Evolutionary conservation across 202 grass and related monocot genomes (phyloP), one percentile per base, ranked within the genome.

Genomic region (Carex sylvatica): DNA sequence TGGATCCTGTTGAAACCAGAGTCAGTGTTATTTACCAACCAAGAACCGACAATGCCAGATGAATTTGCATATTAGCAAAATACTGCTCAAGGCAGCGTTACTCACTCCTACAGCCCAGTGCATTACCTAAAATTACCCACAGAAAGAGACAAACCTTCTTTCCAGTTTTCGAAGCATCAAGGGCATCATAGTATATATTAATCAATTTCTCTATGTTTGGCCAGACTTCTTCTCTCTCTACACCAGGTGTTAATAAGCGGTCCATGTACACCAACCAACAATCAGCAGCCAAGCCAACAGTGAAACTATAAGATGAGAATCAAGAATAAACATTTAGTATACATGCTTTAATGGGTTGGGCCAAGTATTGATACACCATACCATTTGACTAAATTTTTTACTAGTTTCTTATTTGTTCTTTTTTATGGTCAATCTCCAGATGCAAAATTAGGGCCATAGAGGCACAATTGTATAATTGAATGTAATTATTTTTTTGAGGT

Each of bases 221-320:
- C 46, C 61, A 65, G 60, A 93, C 6, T 80, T 93, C 89, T 3
- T 49, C 49, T 70, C 61, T 76, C 30, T 82, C 33, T 87, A 90
- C 65, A 54, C 46, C 56, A 22, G 12, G 22, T 52, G 91, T 93
- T 47, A 97, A 75, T 9, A 97, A 38, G 5, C 88, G 84, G 31
- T 97, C 94, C 94, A 97, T 97, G 79, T 80, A 87, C 8, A 75
- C 74, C 44, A 97, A 55, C 91, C 91, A 97, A 76, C 44, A 87
- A 79, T 93, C 62, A 11, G 94, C 82, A 65, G 94, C 86, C 14
- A 28, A n/a, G 70, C 88, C 76, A 14, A 88, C 52, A 24, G 78
- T 84, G 76, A 54, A 61, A 87, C 94, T 97, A 85, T 65, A 86
- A 23, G 9, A 85, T 74, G 85, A 23, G n/a, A 47, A 84, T 61